phyloP scores from a whole-genome alignment of 306 rosid genomes.

The Dalbergia cochinchinensis region DNA sequence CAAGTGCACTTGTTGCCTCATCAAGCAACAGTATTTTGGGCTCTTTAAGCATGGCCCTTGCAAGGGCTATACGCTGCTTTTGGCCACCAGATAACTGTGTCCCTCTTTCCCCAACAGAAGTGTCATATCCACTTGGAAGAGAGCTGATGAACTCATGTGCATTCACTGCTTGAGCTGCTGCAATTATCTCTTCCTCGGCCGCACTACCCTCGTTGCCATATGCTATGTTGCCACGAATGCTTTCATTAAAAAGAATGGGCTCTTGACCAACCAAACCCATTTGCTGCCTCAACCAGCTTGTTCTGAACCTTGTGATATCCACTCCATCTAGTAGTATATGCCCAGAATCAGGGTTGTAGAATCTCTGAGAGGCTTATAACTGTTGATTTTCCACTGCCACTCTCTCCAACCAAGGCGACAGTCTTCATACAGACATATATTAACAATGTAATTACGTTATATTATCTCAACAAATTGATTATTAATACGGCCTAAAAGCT shows the following conservation, averaged over 20 bases:
- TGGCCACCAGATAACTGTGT: constrained; percentile 91
- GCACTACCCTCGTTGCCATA: constrained; percentile 68
- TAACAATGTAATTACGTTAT: neutral
- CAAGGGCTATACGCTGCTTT: constrained; percentile 89
- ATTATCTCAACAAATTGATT: constrained; percentile 20
- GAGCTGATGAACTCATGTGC: constrained; percentile 76
- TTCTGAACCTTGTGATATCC: constrained; percentile 56
- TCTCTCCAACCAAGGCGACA: constrained; percentile 93
- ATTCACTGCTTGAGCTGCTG: constrained; percentile 79
- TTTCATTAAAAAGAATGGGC: constrained; percentile 85
- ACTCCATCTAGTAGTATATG: constrained; percentile 65
- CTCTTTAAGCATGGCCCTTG: constrained; percentile 83
- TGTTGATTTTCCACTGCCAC: constrained; percentile 94
- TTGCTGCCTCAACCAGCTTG: constrained; percentile 87
- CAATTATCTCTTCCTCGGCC: constrained; percentile 74
- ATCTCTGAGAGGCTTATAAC: constrained; percentile 77
- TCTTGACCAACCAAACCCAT: constrained; percentile 96
- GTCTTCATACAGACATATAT: constrained; percentile 45
- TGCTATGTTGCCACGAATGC: constrained; percentile 79
- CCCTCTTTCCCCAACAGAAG: constrained; percentile 87
- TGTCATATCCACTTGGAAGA: constrained; percentile 73
- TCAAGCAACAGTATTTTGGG: constrained; percentile 87
- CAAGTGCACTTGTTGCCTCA: constrained; percentile 94
- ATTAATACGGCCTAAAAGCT: neutral
- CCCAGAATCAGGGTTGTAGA: constrained; percentile 79